Evolutionary conservation across 176 grass and related monocot genomes (phyloP), one percentile per base, ranked within the genome.

Genomic region (Musa beccarii): DNA sequence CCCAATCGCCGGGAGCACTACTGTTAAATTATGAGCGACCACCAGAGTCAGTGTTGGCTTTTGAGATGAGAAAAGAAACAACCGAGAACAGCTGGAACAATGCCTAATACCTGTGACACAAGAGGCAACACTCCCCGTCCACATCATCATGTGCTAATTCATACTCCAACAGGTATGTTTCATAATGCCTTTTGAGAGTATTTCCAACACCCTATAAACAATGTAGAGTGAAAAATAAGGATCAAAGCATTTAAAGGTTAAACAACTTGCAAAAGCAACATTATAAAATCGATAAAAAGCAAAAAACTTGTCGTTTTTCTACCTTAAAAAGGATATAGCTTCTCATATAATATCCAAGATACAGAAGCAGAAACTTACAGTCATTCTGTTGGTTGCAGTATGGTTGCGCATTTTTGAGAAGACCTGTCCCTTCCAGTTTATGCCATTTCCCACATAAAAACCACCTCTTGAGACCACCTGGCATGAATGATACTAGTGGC

Each of bases 1-100:
- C 95, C 95, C 95, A 99, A 74, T 99, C 95, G 34, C 95, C 95
- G 63, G 95, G 95, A 69, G 95, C 86, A 70, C 95, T 99, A 99
- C 95, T 99, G 94, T 54, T 49, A 6, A 83, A 89, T 69, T 65
- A 76, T 77, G 21, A 43, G 81, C 69, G 10, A 29, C 34, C 4
- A 43, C 19, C 59, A 59, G 20, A 10, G 11, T 20, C 28, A 70
- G 75, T 96, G 82, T 86, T 79, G 26, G 11, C 63, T 61, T 67
- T 20, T 26, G 54, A 72, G 73, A 62, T 15, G 79, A 64, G 59
- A 22, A 83, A 28, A 22, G 20, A 49, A 69, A 72, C 22, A 66
- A 19, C 79, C 79, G 52, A 19, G 66, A 53, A 78, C 81, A 81
- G 2, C 19, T 9, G 82, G 68, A 73, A 54, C 11, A 10, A 26